Evolutionary conservation across 352 stramenopile genomes (phyloP).

Genomic region (Phytophthora brassicae): DNA sequence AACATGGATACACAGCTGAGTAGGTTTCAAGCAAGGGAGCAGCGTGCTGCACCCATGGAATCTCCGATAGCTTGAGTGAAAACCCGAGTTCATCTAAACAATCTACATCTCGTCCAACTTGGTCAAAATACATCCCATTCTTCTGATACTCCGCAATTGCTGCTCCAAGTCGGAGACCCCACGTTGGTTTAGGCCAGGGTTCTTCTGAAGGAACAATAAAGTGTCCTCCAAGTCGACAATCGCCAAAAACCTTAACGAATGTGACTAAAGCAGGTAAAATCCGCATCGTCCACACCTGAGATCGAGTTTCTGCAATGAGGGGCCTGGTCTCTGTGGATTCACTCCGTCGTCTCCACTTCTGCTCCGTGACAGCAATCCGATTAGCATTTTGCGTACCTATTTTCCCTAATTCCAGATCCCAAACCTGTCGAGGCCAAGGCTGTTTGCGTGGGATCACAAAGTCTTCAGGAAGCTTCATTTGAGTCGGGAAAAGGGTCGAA

Average conservation of each 20-base stretch:
- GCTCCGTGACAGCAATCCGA: conserved; percentile 10
- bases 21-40: conserved; percentile 27
- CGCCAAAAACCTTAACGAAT: conserved; percentile 28
- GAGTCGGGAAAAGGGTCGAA: conserved; percentile 14
- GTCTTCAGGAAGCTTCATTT: conserved; percentile 5
- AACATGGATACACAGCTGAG: conserved; percentile 13
- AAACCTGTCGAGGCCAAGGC: conserved; percentile 29
- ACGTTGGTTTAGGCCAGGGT: conserved; percentile 28
- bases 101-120: conserved; percentile 32
- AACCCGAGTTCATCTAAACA: conserved; percentile 19
- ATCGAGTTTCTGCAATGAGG: conserved; percentile 10
- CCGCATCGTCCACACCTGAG: conserved; percentile 14
- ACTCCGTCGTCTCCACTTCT: conserved; percentile 14
- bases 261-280: conserved; percentile 26
- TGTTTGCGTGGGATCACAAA: conserved; percentile 25
- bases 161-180: conserved; percentile 24
- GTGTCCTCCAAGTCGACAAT: conserved; percentile 22
- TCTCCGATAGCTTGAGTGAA: conserved; percentile 23
- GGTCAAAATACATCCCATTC: conserved; percentile 27
- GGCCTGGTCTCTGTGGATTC: background rate
- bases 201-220: conserved; percentile 27
- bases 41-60: conserved; percentile 16
- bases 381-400: conserved; percentile 18
- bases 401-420: conserved; percentile 23
- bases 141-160: conserved; percentile 16